Conservation (phyloP, 305 asterid genomes). For the Fraxinus floribunda region DNA sequence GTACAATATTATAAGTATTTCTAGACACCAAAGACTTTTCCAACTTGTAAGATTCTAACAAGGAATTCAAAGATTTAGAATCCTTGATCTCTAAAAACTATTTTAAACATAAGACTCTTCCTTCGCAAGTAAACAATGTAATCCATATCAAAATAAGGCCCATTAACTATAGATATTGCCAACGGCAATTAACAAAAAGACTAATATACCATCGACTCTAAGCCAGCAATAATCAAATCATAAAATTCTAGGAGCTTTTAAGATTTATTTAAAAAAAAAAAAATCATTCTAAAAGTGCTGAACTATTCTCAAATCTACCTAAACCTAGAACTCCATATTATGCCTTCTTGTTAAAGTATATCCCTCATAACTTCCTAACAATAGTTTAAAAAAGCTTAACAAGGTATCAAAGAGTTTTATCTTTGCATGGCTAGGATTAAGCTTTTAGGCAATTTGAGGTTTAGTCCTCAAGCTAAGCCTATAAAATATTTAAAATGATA, state of each 20-base stretch:
- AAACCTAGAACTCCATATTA: background rate
- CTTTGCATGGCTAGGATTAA: background rate
- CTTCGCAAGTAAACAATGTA: background rate
- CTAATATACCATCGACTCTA: background rate
- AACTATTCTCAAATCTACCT: background rate
- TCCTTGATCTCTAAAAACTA: background rate
- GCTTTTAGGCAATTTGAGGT: background rate
- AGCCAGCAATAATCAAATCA: background rate
- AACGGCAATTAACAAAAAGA: background rate
- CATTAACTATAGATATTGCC: background rate
- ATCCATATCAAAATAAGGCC: background rate
- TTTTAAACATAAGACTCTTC: background rate
- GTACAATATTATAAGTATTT: background rate
- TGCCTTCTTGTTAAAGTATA: background rate
- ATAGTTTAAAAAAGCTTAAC: background rate
- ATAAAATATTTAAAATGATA: background rate
- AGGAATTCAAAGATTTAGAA: background rate
- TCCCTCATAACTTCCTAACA: background rate
- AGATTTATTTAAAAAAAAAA: background rate
- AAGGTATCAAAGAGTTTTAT: background rate
- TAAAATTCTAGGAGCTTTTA: background rate
- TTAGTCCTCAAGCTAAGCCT: background rate
- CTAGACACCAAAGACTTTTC: background rate
- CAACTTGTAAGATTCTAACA: background rate
- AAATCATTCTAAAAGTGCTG: background rate